Base-by-base conservation (phyloP, 2,329 filamentous ascomycete genomes). In the Ophiocordyceps camponoti-rufipedis region DNA sequence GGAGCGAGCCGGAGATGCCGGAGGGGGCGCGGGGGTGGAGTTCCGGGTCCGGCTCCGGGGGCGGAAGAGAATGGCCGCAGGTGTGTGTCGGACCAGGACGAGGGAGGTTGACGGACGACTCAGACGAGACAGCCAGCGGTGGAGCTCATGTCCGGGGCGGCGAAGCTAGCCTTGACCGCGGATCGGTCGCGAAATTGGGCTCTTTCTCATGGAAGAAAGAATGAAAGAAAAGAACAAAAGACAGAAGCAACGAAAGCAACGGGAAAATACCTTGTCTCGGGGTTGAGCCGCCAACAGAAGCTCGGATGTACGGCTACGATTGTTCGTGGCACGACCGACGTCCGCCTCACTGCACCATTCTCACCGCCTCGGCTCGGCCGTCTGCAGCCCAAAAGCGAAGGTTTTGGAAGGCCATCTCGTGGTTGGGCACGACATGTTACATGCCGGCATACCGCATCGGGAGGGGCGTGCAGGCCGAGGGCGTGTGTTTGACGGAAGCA, bases 361-460 rank as follows among this genome's bases (percentile, higher is more conserved):
- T 45, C 40, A 47, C 46, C 46, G 46, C 46, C 44, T 47, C 46
- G 46, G 41, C 41, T 45, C 41, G 41, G 16, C 23, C 33, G 8
- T 23, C 19, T 33, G 38, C 29, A 39, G 38, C 42, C 38, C 44
- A 39, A 39, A 39, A 35, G 32, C 12, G 32, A 35, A 35, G 7
- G 32, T 35, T 35, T 35, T 35, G 10, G 32, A 35, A 35, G 14
- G 45, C 14, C 45, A 40, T 39, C 23, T 40, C 42, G 23, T 19
- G 45, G 33, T 42, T 44, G 42, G 42, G 29, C 35, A 41, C 42
- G 8, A 19, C n/a, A 35, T 18, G 35, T 32, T 11, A 42, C 29
- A 23, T 23, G 23, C 45, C 31, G 43, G 38, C 41, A 41, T 35
- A 38, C 42, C 38, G 38, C 42, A 35, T 41, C 29, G 14, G 42